Evolutionary conservation across 176 grass and related monocot genomes (phyloP).

Genomic region (Otatea glauca): DNA sequence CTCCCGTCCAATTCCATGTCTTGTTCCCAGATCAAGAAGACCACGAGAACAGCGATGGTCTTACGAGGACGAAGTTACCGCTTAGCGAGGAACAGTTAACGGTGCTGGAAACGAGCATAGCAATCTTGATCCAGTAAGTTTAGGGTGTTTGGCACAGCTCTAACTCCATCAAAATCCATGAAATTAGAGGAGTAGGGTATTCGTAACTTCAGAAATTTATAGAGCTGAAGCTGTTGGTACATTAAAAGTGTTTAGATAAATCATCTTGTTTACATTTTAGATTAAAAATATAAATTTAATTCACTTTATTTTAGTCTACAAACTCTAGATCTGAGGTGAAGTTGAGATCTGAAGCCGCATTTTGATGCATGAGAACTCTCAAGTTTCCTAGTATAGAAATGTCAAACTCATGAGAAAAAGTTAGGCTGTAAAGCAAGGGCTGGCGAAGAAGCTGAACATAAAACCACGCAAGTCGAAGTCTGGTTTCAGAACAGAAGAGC

Average conservation of each 20-base stretch:
- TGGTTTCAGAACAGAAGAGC: constrained; percentile 69
- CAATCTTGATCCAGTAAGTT: constrained; percentile 50
- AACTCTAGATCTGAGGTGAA: too few species aligned
- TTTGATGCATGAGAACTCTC: not conserved
- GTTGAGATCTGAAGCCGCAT: too few species aligned
- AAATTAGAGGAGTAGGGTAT: too few species aligned
- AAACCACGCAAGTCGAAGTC: constrained; percentile 51
- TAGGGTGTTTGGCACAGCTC: too few species aligned
- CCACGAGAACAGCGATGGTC: not conserved
- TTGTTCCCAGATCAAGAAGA: constrained; percentile 5
- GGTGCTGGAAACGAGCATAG: constrained; percentile 35
- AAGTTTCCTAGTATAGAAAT: not conserved
- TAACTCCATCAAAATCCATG: too few species aligned
- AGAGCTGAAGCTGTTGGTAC: too few species aligned
- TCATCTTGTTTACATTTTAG: too few species aligned
- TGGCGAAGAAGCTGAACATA: constrained; percentile 38
- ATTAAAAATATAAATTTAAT: too few species aligned
- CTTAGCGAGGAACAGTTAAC: constrained; percentile 40
- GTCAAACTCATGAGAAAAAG: not conserved
- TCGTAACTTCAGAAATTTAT: too few species aligned
- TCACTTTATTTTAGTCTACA: too few species aligned
- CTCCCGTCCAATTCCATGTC: not conserved
- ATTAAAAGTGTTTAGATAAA: too few species aligned
- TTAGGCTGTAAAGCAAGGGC: constrained; percentile 41
- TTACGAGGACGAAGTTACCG: constrained; percentile 47